These are phyloP conservation scores for Chrysochromulina tobinii DNA, from an alignment of 78 protist species.

Conservation along the genomic window DNA sequence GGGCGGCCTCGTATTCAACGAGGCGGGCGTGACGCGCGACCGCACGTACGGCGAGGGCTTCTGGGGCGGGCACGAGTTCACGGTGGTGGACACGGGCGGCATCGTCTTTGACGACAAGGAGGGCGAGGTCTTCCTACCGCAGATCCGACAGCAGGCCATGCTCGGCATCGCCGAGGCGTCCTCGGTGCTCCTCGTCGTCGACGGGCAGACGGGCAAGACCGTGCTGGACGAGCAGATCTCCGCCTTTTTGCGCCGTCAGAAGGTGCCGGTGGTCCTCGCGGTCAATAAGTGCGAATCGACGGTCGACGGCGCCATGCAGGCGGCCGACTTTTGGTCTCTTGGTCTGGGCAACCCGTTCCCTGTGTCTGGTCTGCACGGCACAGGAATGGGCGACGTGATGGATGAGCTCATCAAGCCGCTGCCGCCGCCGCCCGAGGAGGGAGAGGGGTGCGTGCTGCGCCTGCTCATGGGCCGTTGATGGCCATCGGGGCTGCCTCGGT, in stretches of 20 bases:
- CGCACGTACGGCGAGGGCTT: neutral
- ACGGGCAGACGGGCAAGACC: slow-evolving; percentile 7
- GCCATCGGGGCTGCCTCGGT: too few relatives aligned
- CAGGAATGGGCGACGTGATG: neutral
- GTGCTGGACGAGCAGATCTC: neutral
- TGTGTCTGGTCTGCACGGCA: slow-evolving; percentile 22
- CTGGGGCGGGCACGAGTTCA: neutral
- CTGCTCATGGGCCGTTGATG: too few relatives aligned
- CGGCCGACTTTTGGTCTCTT: neutral
- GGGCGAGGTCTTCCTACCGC: neutral
- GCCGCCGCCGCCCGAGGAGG: neutral
- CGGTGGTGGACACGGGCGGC: slow-evolving; percentile 76
- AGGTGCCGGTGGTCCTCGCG: neutral
- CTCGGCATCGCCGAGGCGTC: neutral
- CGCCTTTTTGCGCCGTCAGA: neutral
- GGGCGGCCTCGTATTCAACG: neutral
- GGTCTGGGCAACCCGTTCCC: slow-evolving; percentile 8
- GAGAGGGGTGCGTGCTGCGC: too few relatives aligned
- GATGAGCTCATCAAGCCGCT: neutral
- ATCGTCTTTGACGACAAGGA: slow-evolving; percentile 38
- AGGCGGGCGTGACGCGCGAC: slow-evolving; percentile 22
- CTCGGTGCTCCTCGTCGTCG: neutral
- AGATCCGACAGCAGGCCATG: slow-evolving; percentile 21
- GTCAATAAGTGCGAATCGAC: slow-evolving; percentile 29
- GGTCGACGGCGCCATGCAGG: neutral